Conservation (phyloP, 148 eudicot species). For the Amaranthus cruentus region DNA sequence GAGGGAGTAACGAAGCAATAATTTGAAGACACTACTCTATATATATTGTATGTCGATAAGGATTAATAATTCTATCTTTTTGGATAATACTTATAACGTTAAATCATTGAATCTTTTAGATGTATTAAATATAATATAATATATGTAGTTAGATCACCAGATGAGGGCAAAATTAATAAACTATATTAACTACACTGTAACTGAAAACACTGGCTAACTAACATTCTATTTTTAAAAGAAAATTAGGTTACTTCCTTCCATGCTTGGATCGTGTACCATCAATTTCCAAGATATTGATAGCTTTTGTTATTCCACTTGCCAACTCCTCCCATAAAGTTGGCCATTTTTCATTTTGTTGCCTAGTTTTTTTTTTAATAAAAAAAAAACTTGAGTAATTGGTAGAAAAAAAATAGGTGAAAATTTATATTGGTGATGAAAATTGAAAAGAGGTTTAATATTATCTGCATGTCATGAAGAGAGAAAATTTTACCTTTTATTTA, state of each 20-base stretch:
- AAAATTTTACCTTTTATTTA: no score
- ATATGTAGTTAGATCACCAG: background rate
- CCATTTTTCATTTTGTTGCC: no score
- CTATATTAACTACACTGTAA: background rate
- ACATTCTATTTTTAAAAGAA: background rate
- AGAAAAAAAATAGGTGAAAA: no score
- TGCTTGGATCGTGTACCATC: conserved; percentile 4
- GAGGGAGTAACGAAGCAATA: no score
- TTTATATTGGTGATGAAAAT: no score
- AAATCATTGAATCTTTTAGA: background rate
- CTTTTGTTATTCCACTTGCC: background rate
- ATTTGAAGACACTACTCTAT: background rate
- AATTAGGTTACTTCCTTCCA: background rate
- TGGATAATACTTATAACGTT: background rate
- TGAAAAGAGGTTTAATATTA: no score
- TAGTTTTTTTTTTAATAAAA: no score
- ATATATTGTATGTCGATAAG: background rate
- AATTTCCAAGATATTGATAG: conserved; percentile 1
- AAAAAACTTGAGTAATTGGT: no score
- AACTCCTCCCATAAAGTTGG: background rate
- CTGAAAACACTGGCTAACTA: conserved; percentile 16
- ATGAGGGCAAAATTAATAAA: background rate
- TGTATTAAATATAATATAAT: background rate
- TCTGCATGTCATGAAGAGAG: no score
- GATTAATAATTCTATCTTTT: background rate